Percentiles rank a stretch among this genome's conserved stretches.
These are phyloP conservation scores for Tillandsia fasciculata DNA, from an alignment of 176 grass and related monocot species.

Conservation along the genomic window DNA sequence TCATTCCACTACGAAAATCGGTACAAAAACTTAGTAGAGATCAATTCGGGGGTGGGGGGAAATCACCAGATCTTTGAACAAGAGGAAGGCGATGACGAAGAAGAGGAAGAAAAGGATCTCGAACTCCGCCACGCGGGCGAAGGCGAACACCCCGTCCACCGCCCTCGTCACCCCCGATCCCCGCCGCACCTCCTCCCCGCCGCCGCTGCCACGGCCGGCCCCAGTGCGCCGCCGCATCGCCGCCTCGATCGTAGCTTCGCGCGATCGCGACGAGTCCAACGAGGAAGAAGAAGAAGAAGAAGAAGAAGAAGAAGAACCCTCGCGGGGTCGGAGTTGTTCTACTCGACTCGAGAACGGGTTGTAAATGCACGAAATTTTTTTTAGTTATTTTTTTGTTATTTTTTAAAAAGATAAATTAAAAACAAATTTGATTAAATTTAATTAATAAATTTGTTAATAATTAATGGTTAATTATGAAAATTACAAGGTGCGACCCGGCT, in stretches of 20 bases:
- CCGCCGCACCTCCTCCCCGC: conserved; percentile 10
- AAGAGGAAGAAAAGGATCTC: conserved; percentile 96
- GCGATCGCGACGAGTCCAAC: not conserved
- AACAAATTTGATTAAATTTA: too few relatives aligned
- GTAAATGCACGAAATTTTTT: too few relatives aligned
- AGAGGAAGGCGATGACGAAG: conserved; percentile 66
- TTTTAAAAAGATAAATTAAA: too few relatives aligned
- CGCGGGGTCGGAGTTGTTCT: too few relatives aligned
- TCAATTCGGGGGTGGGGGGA: too few relatives aligned
- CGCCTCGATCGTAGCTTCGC: not conserved
- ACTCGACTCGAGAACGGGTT: too few relatives aligned
- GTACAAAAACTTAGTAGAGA: not conserved
- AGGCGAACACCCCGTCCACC: conserved; percentile 59
- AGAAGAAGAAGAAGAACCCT: too few relatives aligned
- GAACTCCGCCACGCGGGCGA: conserved; percentile 90
- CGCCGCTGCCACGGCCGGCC: not conserved
- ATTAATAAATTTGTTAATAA: too few relatives aligned
- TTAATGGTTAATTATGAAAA: too few relatives aligned
- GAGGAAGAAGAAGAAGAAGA: not conserved
- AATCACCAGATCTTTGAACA: conserved; percentile 85
- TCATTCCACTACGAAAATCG: not conserved
- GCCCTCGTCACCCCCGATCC: conserved; percentile 45
- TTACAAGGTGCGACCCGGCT: too few relatives aligned
- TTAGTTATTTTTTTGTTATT: too few relatives aligned
- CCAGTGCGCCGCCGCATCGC: conserved; percentile 35